phyloP scores from a whole-genome alignment of 208 protist genomes.

The Wallacemonas sp. region DNA sequence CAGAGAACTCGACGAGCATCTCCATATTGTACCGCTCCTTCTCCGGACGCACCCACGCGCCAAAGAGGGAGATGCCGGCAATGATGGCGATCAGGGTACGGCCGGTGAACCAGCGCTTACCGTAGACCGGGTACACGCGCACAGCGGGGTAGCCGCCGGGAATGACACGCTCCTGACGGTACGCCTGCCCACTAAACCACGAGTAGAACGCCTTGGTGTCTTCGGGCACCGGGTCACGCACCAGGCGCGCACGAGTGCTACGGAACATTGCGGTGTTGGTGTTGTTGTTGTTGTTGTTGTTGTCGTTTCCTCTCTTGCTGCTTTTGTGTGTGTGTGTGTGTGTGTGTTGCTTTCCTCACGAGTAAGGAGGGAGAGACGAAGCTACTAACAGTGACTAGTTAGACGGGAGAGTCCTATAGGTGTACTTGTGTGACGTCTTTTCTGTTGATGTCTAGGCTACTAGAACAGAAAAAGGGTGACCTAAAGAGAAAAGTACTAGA shows the following conservation, averaged over 20 bases:
- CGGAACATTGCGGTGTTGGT: constrained; percentile 46
- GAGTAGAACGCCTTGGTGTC: constrained; percentile 91
- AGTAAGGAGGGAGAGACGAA: not conserved
- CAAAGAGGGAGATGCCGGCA: constrained; percentile 85
- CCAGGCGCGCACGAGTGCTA: constrained; percentile 47
- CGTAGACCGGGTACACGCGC: constrained; percentile 89
- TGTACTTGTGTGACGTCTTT: not conserved
- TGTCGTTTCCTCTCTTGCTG: not conserved
- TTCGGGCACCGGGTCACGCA: constrained; percentile 83
- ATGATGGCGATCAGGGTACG: constrained; percentile 85
- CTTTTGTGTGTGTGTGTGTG: constrained; percentile 8
- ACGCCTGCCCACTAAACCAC: constrained; percentile 90
- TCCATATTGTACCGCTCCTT: constrained; percentile 91
- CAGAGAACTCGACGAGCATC: constrained; percentile 87
- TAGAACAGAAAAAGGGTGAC: not conserved
- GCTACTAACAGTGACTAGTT: not conserved
- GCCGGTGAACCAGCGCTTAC: constrained; percentile 90
- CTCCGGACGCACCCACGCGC: constrained; percentile 84
- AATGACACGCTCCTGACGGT: constrained; percentile 88
- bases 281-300: too few species aligned
- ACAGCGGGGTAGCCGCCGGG: constrained; percentile 87
- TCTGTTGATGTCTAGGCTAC: not conserved
- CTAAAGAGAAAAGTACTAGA: not conserved
- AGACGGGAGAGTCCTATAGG: not conserved
- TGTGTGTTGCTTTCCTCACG: not conserved